These are phyloP conservation scores for Larix kaempferi DNA, from an alignment of 75 land plant species.

Conservation along the genomic window DNA sequence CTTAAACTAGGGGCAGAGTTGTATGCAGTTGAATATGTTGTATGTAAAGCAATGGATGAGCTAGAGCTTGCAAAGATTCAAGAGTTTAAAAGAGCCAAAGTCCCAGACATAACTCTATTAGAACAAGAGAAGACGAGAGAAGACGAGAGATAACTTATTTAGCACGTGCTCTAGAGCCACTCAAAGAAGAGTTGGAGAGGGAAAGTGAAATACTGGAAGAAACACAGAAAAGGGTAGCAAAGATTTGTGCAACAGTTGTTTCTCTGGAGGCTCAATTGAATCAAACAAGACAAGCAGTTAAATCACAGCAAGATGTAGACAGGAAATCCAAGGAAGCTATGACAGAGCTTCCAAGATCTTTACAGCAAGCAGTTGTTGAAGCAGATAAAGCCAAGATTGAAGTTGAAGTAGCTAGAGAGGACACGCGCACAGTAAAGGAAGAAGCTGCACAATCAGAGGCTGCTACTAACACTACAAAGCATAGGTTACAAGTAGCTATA, in stretches of 20 bases:
- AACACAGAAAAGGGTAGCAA: background rate
- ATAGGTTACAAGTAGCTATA: constrained; percentile 11
- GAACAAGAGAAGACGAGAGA: background rate
- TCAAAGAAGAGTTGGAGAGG: constrained; percentile 4
- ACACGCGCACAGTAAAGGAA: constrained; percentile 10
- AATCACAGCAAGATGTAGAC: background rate
- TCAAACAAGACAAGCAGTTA: too few species aligned
- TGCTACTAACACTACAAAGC: constrained; percentile 7
- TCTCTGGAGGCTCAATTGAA: constrained; percentile 8
- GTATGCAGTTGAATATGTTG: background rate
- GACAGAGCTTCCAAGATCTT: too few species aligned
- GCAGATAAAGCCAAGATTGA: constrained; percentile 10
- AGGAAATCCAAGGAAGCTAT: constrained; percentile 9
- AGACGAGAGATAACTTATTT: too few species aligned
- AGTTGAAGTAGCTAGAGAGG: constrained; percentile 6
- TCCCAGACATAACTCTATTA: background rate
- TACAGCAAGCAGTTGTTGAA: constrained; percentile 15
- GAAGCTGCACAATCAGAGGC: constrained; percentile 7
- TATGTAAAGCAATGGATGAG: background rate
- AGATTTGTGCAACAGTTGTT: background rate
- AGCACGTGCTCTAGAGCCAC: background rate
- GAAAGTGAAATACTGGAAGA: background rate
- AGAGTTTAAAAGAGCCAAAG: background rate
- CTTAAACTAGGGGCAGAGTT: too few species aligned
- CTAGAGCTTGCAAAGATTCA: background rate